Evolutionary conservation across 805 yeast species (phyloP), one percentile per base, ranked within the genome.

Genomic region (Pichia pseudocactophila): DNA sequence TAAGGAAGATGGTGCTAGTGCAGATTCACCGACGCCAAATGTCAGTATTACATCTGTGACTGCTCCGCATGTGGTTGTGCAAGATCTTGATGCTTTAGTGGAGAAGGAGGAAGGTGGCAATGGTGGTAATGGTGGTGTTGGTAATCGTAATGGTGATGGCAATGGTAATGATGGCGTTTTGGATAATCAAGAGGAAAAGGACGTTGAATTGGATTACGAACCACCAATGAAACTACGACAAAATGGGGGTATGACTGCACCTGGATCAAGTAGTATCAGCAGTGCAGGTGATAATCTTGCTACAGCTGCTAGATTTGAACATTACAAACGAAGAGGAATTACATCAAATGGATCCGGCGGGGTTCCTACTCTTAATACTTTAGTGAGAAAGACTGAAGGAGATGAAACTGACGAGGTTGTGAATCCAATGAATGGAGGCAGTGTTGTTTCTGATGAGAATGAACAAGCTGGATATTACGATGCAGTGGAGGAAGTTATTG

Each of bases 261-360:
- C 25, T 22, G 25, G 25, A 22, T 22, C 25, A 8, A 22, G 25
- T 22, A 22, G 25, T 8, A 22, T 22, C 25, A 22, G 51, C 12
- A 34, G 46, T 22, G 51, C 47, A 25, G 52, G 42, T 38, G 58
- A 55, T 34, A 57, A 58, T 39, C 51, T 52, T 3, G 59, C 59
- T 3, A 49, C 58, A 13, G 36, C 49, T 27, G 59, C 58, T 0
- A 46, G 61, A 36, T 55, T 52, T 30, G 57, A 52, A 30, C 59
- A 50, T 33, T 55, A 57, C 38, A 47, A 52, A 27, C 48, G 46
- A 30, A 53, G 51, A 15, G 39, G 40, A 12, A 4, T n/a, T 28
- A n/a, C 4, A 7, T 5, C 31, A 7, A 28, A 5, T 28, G 31
- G 31, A 28, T 28, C 31, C 11, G 15, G 31, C 12, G 12, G 15